These are phyloP conservation scores for Cryptococcus sp. DNA, from an alignment of 1,284 basidiomycete genomes.

Conservation along the genomic window DNA sequence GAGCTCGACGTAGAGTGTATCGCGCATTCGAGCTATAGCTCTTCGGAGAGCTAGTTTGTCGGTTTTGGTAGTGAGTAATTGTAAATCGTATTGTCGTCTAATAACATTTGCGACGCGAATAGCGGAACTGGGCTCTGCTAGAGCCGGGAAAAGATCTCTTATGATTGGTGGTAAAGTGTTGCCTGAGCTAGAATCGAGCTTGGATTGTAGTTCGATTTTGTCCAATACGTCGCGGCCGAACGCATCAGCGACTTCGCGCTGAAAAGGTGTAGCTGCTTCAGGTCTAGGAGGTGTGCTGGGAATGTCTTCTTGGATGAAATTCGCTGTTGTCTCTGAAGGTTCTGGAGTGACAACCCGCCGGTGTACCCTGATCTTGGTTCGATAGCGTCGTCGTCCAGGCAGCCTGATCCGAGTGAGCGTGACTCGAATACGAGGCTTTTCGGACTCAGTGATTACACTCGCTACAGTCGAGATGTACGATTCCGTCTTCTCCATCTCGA, in stretches of 20 bases:
- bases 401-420: slow-evolving; percentile 1
- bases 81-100: slow-evolving; percentile 22
- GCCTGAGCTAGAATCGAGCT: slow-evolving; percentile 23
- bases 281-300: neutral
- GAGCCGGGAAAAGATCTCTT: slow-evolving; percentile 25
- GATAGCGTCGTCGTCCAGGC: slow-evolving; percentile 9
- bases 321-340: neutral
- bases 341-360: neutral
- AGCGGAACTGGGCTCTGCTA: slow-evolving; percentile 21
- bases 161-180: slow-evolving; percentile 21
- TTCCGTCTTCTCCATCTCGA: slow-evolving; percentile 5
- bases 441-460: neutral
- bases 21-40: slow-evolving; percentile 26
- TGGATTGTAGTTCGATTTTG: slow-evolving; percentile 13
- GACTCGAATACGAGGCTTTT: neutral
- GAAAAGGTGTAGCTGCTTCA: slow-evolving; percentile 6
- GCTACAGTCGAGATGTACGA: slow-evolving; percentile 2
- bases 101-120: slow-evolving; percentile 27
- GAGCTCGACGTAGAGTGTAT: slow-evolving; percentile 23
- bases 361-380: slow-evolving; percentile 4
- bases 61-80: slow-evolving; percentile 9
- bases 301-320: neutral
- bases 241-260: slow-evolving; percentile 7
- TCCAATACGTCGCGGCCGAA: slow-evolving; percentile 10
- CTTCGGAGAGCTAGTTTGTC: slow-evolving; percentile 22